These are phyloP conservation scores for Fraxinus quadrangulata DNA, from an alignment of 257 asterid species.

Conservation along the genomic window DNA sequence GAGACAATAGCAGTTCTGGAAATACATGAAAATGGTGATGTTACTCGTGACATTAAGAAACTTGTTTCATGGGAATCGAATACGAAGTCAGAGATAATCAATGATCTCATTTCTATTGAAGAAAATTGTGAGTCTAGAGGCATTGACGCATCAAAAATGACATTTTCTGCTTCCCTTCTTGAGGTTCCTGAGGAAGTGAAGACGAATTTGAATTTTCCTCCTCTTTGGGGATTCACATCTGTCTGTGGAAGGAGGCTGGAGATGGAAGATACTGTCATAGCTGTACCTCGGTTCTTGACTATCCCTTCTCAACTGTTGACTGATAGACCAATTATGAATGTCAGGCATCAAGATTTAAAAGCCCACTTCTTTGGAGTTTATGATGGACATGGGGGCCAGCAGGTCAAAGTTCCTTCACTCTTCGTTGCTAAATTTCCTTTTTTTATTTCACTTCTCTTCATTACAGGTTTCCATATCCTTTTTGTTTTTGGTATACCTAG, in stretches of 20 bases:
- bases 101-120: conserved; percentile 34
- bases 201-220: conserved; percentile 36
- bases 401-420: conserved; percentile 44
- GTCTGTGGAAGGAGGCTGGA: conserved; percentile 71
- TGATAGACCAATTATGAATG: conserved; percentile 36
- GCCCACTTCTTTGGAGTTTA: conserved; percentile 80
- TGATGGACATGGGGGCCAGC: conserved; percentile 93
- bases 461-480: background rate
- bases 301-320: conserved; percentile 64
- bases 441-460: too few relatives aligned
- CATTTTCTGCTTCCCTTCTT: conserved; percentile 38
- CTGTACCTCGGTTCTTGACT: conserved; percentile 56
- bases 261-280: conserved; percentile 78
- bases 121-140: conserved; percentile 22
- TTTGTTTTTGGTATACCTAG: background rate
- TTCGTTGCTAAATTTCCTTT: background rate
- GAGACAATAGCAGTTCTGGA: conserved; percentile 20
- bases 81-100: conserved; percentile 37
- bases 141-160: conserved; percentile 42
- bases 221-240: conserved; percentile 82
- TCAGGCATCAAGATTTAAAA: conserved; percentile 39
- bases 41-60: conserved; percentile 35
- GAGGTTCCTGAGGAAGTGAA: conserved; percentile 53
- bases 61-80: conserved; percentile 40
- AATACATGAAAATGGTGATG: conserved; percentile 28